phyloP scores from a whole-genome alignment of 108 stramenopile genomes.

The Cyclotella sp. region DNA sequence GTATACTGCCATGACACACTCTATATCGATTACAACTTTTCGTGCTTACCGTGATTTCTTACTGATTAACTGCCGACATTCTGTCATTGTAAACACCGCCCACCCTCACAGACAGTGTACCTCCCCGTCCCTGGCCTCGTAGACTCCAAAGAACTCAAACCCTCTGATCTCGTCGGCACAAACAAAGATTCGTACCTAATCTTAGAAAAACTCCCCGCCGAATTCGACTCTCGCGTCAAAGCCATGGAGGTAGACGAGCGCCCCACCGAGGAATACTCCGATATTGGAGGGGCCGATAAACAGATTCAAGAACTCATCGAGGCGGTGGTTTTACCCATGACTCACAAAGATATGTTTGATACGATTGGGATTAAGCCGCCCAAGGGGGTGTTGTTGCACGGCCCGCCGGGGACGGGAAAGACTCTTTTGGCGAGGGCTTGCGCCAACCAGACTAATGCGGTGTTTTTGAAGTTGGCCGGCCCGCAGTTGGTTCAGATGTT shows the following conservation, averaged over 20 bases:
- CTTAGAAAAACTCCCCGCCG: constrained; percentile 99
- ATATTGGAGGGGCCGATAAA: constrained; percentile 97
- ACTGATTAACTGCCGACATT: too few species aligned
- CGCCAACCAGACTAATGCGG: constrained; percentile 98
- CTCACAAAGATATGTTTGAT: constrained; percentile 98
- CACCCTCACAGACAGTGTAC: constrained; percentile 91
- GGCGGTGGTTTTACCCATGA: constrained; percentile 99
- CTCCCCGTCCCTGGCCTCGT: constrained; percentile 99
- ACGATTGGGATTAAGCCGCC: constrained; percentile 98
- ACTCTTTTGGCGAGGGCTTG: constrained; percentile 98
- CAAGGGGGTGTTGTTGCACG: constrained; percentile 97
- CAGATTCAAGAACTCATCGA: constrained; percentile 99
- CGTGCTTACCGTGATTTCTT: too few species aligned
- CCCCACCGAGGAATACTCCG: constrained; percentile 97
- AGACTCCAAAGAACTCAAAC: constrained; percentile 92
- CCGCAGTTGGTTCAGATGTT: constrained; percentile 99
- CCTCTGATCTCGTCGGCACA: constrained; percentile 97
- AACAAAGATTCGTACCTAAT: constrained; percentile 99
- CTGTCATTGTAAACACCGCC: neutral
- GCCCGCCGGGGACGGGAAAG: constrained; percentile 99
- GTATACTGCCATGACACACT: neutral
- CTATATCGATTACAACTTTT: too few species aligned
- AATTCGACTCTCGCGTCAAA: constrained; percentile 98
- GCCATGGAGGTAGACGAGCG: constrained; percentile 99
- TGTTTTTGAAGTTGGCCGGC: constrained; percentile 98